Conservation (phyloP, 345 rosid genomes). For the Aquilaria sinensis region DNA sequence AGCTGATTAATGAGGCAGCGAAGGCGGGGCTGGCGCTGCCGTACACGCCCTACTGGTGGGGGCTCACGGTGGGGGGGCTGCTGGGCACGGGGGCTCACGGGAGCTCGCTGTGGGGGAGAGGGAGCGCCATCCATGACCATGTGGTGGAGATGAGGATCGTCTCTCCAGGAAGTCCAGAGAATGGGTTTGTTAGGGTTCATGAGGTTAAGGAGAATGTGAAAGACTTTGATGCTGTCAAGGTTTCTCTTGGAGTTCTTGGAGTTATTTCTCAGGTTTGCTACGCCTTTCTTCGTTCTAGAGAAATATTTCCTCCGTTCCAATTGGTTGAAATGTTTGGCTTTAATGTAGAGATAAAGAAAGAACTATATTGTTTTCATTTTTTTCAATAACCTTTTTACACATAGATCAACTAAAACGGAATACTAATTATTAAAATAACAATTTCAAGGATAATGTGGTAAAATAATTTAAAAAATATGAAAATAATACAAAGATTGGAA, state of each 20-base stretch:
- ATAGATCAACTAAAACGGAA: too few relatives aligned
- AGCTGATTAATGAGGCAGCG: conserved; percentile 52
- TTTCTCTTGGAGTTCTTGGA: conserved; percentile 77
- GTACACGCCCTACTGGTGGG: conserved; percentile 58
- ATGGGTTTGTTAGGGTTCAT: conserved; percentile 43
- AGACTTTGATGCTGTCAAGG: conserved; percentile 52
- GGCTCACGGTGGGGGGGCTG: conserved; percentile 66
- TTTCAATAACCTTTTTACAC: too few relatives aligned
- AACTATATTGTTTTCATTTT: too few relatives aligned
- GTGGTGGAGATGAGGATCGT: conserved; percentile 45
- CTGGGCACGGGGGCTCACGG: conserved; percentile 79
- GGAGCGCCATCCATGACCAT: conserved; percentile 69
- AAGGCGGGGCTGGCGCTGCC: conserved; percentile 56
- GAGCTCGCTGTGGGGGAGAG: conserved; percentile 65
- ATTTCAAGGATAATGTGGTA: too few relatives aligned
- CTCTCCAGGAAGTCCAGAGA: conserved; percentile 34
- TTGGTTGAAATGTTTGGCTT: too few relatives aligned
- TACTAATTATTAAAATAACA: too few relatives aligned
- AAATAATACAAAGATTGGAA: too few relatives aligned
- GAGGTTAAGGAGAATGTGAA: conserved; percentile 20
- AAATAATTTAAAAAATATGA: too few relatives aligned
- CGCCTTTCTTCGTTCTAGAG: not conserved
- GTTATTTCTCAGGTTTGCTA: conserved; percentile 52
- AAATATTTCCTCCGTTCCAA: too few relatives aligned
- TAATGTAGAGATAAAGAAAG: too few relatives aligned